Percentiles rank a stretch among this genome's conserved stretches.
Evolutionary conservation across 345 rosid genomes (phyloP).

Genomic region (Brassica nigra): DNA sequence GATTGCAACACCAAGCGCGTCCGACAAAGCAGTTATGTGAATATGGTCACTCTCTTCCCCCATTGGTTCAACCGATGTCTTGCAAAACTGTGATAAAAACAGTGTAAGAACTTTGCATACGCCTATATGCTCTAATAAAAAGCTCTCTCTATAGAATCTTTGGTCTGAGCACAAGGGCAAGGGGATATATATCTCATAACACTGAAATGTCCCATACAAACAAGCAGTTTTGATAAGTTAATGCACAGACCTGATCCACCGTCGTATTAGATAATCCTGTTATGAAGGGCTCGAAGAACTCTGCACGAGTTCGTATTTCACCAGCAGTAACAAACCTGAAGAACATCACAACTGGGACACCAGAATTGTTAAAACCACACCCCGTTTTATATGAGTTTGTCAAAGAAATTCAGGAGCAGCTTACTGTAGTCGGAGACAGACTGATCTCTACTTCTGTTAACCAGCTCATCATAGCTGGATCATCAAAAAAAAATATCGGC

Average conservation of each 20-base stretch:
- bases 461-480: constrained; percentile 77
- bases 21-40: constrained; percentile 94
- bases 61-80: constrained; percentile 98
- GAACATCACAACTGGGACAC: constrained; percentile 94
- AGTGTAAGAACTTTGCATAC: constrained; percentile 10
- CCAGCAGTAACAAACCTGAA: constrained; percentile 99
- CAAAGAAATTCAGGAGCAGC: constrained; percentile 33
- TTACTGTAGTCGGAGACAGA: constrained; percentile 91
- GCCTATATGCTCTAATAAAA: neutral
- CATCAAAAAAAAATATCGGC: constrained; percentile 30
- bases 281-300: constrained; percentile 90
- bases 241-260: constrained; percentile 84
- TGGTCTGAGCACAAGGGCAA: neutral
- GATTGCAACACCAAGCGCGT: constrained; percentile 88
- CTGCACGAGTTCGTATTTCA: constrained; percentile 82
- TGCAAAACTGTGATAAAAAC: constrained; percentile 77
- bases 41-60: constrained; percentile 99
- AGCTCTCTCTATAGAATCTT: constrained; percentile 4
- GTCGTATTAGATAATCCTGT: constrained; percentile 79
- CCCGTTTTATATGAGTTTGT: constrained; percentile 14
- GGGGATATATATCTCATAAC: too few relatives aligned
- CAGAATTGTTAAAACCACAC: constrained; percentile 45
- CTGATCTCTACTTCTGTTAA: constrained; percentile 83
- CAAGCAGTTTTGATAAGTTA: neutral
- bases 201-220: too few relatives aligned